Base-by-base conservation (phyloP, 2,329 filamentous ascomycete species). In the Gaeumannomyces tritici region DNA sequence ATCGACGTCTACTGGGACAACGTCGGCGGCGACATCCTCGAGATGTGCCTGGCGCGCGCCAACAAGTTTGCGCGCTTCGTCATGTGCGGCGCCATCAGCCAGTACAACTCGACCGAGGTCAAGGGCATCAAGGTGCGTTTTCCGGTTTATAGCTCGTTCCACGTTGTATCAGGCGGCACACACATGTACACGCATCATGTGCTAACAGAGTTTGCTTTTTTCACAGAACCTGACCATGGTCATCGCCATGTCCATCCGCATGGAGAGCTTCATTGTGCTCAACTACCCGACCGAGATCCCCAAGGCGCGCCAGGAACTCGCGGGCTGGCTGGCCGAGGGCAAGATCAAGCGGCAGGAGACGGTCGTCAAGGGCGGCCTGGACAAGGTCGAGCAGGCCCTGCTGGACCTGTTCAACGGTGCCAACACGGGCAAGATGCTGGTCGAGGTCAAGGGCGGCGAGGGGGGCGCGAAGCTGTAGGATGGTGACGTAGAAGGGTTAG, bases 1-100 rank as follows among this genome's bases (percentile, higher is more conserved):
- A 89, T 87, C 63, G 85, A 89, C 72, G 84, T 91, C 15, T 91
- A 86, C 75, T 91, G 86, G 73, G 88, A 90, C 74, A 90, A 90
- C 74, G 86, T 89, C 29, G 88, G 87, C 28, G 88, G 88, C 18
- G 85, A 89, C 62, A 87, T 90, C 61, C 78, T 91, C 47, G 86
- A 90, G 70, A 72, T 84, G 65, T 87, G 85, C 57, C 77, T 91
- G 54, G 75, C 73, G 4, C 80, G 86, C n/a, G 87, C 89, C 63
- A 87, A 85, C 62, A 74, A 75, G 61, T 77, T 82, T 70, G 76
- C 88, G 18, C 80, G 88, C 42, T 89, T 91, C 71, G 84, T 88
- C 66, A 88, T 89, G 74, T 91, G 89, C 73, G 89, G 89, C 59
- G 79, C 73, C 66, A 90, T 91, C 74, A 86, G 82, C 70, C 82